Conservation (phyloP, 2,329 filamentous ascomycete genomes). For the Chaetomium globosum region DNA sequence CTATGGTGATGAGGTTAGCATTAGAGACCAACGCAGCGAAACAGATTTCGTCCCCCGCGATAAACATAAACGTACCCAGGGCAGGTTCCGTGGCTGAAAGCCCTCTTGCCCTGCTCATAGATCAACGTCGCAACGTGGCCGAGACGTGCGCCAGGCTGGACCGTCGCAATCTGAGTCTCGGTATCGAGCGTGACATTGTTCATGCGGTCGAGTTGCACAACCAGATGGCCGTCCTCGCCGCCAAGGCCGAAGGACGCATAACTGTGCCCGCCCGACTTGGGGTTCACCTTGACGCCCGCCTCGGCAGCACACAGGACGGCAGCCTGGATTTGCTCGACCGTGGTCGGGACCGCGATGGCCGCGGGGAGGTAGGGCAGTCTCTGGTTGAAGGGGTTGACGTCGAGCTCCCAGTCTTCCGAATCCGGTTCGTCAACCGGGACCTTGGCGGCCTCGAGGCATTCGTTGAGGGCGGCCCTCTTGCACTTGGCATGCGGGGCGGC, state of each 20-base stretch:
- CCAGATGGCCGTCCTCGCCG: slow-evolving; percentile 52
- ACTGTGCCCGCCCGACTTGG: slow-evolving; percentile 55
- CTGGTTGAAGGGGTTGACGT: slow-evolving; percentile 39
- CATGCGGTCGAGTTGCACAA: slow-evolving; percentile 53
- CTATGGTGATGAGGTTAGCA: slow-evolving; percentile 27
- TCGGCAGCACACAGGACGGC: slow-evolving; percentile 51
- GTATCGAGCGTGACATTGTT: slow-evolving; percentile 48
- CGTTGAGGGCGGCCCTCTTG: slow-evolving; percentile 38
- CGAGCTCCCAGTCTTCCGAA: slow-evolving; percentile 36
- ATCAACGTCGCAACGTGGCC: slow-evolving; percentile 50
- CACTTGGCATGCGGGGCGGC: slow-evolving; percentile 31
- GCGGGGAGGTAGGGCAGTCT: slow-evolving; percentile 44
- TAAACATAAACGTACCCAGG: slow-evolving; percentile 51
- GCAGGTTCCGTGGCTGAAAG: slow-evolving; percentile 55
- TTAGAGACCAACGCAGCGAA: neutral
- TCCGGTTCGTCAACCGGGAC: slow-evolving; percentile 36
- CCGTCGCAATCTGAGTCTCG: slow-evolving; percentile 47
- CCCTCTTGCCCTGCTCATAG: slow-evolving; percentile 45
- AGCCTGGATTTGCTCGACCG: slow-evolving; percentile 48
- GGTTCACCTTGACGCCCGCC: slow-evolving; percentile 49
- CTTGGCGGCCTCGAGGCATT: slow-evolving; percentile 37
- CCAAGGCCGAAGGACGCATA: slow-evolving; percentile 55
- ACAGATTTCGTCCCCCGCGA: neutral
- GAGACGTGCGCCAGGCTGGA: slow-evolving; percentile 55
- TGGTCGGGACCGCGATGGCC: slow-evolving; percentile 49